Conservation (phyloP, 1,284 basidiomycete genomes). For the Ganoderma leucocontextum region DNA sequence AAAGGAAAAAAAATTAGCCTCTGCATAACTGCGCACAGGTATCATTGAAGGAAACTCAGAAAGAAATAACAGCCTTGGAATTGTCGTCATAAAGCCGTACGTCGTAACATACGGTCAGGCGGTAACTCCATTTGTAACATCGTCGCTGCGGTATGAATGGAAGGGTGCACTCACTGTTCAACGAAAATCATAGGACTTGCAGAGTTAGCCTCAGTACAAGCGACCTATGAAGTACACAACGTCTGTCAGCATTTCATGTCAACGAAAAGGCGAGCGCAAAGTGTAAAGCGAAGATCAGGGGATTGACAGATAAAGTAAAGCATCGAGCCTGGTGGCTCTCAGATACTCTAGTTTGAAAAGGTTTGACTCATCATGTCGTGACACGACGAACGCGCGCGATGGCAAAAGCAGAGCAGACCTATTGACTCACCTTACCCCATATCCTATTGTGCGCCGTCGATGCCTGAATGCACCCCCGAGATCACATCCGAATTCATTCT, state of each 20-base stretch:
- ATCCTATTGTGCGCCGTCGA: not conserved
- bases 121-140: conserved; percentile 74
- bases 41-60: conserved; percentile 48
- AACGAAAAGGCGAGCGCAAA: not conserved
- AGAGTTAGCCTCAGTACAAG: not conserved
- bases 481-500: not conserved
- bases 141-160: conserved; percentile 20
- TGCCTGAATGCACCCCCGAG: not conserved
- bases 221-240: not conserved
- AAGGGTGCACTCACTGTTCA: conserved; percentile 21
- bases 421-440: conserved; percentile 16
- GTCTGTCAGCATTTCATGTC: conserved; percentile 2
- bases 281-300: conserved; percentile 55
- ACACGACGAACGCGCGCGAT: conserved; percentile 4
- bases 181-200: not conserved
- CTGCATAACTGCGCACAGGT: no score
- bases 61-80: conserved; percentile 76
- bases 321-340: conserved; percentile 73
- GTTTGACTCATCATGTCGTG: conserved; percentile 59
- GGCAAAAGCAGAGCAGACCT: not conserved
- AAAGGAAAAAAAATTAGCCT: not conserved
- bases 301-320: conserved; percentile 71
- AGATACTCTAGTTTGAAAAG: conserved; percentile 91
- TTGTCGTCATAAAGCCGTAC: conserved; percentile 64
- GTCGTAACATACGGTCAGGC: conserved; percentile 62